Conservation (phyloP, 306 rosid species). For the Trichosanthes truncata region DNA sequence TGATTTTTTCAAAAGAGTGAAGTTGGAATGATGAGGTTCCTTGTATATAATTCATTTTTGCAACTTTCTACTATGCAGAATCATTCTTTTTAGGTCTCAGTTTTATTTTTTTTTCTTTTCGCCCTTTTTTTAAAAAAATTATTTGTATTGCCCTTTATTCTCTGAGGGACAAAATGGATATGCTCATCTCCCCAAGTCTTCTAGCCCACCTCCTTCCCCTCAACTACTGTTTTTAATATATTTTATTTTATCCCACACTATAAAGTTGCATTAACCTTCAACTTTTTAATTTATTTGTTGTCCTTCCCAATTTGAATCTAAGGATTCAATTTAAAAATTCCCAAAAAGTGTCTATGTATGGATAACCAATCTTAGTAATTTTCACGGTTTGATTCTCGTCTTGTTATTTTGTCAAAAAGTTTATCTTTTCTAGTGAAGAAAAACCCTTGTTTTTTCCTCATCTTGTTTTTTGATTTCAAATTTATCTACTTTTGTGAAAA, state of each 20-base stretch:
- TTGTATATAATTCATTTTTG: conserved; percentile 33
- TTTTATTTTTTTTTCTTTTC: conserved; percentile 8
- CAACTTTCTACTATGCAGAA: conserved; percentile 43
- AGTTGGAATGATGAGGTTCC: conserved; percentile 64
- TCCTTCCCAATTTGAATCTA: not conserved
- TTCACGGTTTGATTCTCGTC: not conserved
- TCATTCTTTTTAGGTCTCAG: conserved; percentile 68
- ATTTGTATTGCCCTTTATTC: conserved; percentile 10
- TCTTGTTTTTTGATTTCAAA: not conserved
- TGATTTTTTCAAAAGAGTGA: conserved; percentile 36
- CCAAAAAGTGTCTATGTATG: not conserved
- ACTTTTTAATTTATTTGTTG: not conserved
- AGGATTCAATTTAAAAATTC: not conserved
- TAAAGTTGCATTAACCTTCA: not conserved
- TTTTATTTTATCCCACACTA: not conserved
- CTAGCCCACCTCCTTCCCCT: conserved; percentile 5
- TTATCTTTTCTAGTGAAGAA: not conserved
- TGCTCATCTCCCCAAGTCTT: conserved; percentile 17
- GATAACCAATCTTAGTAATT: not conserved
- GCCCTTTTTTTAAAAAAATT: not conserved
- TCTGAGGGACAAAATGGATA: conserved; percentile 28
- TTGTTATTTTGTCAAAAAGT: not conserved
- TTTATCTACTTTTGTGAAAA: not conserved
- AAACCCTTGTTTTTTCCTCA: not conserved
- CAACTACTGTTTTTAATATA: not conserved